Evolutionary conservation across 768 basidiomycete genomes (phyloP), one percentile per base, ranked within the genome.

Genomic region (Auriscalpium vulgare): DNA sequence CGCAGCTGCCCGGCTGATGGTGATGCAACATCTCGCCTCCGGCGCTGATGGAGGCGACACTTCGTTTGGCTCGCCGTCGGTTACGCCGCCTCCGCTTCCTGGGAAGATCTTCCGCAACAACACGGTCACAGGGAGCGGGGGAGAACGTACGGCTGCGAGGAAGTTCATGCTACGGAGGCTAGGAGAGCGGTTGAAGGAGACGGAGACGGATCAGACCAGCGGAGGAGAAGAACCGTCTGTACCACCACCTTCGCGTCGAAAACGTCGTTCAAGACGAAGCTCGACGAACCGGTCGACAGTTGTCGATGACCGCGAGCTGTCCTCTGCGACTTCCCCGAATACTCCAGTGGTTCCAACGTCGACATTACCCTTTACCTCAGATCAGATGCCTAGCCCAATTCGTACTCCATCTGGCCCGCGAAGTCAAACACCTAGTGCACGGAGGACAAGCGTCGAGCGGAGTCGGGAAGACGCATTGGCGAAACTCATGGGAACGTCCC

Each of bases 11-110:
- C 79, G 87, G 48, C 79, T 82, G 63, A 73, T 83, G 69, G 92
- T 92, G 4, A 82, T 95, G 81, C 83, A 84, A 59, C 94, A 92
- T 67, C 75, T 97, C 54, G 92, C 87, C 1, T 88, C 89, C 43
- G 87, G 85, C 29, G 77, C 78, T 49, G 87, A 88, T 59, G 73
- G 77, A 5, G 80, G 82, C 59, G 85, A 87, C 56, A 74, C 72
- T 11, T 63, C 70, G 1, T 72, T 80, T 47, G 76, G 81, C 21
- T 81, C 86, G 10, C 74, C 79, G 13, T 49, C 66, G 17, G 57
- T 63, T 1, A 62, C 68, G 10, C 82, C 82, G 4, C 79, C 82
- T 14, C 78, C 81, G 8, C 74, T 75, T 38, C 66, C 68, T 37
- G 75, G 76, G 60, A 69, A 65, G 71, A 58, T 72, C 46, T 60